phyloP scores from a whole-genome alignment of 495 filamentous ascomycete species.

The Penicillium arizonense region DNA sequence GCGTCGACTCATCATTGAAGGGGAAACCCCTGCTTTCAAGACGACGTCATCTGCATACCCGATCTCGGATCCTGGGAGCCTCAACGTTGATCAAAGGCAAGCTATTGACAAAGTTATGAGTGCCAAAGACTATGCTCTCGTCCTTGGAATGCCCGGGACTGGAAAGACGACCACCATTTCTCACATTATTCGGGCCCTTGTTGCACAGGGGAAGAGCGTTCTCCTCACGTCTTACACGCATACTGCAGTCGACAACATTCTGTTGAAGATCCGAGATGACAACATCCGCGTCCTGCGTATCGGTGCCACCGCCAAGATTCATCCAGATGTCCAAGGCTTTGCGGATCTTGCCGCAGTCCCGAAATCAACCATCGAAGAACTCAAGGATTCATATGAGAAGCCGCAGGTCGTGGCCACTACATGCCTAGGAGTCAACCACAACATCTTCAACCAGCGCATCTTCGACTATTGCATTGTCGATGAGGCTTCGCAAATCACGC shows the following conservation, averaged over 20 bases:
- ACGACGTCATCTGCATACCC: slow-evolving; percentile 56
- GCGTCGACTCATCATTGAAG: slow-evolving; percentile 73
- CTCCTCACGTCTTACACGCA: slow-evolving; percentile 94
- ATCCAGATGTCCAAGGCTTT: slow-evolving; percentile 82
- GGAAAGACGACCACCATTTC: slow-evolving; percentile 98
- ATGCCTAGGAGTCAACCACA: slow-evolving; percentile 86
- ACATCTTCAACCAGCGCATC: slow-evolving; percentile 79
- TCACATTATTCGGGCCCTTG: slow-evolving; percentile 91
- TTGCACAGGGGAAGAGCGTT: slow-evolving; percentile 86
- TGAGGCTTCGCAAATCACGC: slow-evolving; percentile 94
- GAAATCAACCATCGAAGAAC: slow-evolving; percentile 74
- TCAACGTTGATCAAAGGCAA: slow-evolving; percentile 83
- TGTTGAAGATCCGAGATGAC: slow-evolving; percentile 82
- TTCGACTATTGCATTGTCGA: slow-evolving; percentile 99
- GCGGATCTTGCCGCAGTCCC: slow-evolving; percentile 70
- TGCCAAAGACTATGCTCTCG: slow-evolving; percentile 89
- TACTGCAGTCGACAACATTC: slow-evolving; percentile 95
- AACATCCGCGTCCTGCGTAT: slow-evolving; percentile 79
- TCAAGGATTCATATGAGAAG: slow-evolving; percentile 76
- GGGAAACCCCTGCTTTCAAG: slow-evolving; percentile 71
- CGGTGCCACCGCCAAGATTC: slow-evolving; percentile 78
- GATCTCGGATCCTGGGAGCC: slow-evolving; percentile 44
- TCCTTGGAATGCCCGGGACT: slow-evolving; percentile 96
- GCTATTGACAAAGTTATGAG: slow-evolving; percentile 94
- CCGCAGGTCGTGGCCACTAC: slow-evolving; percentile 91